Evolutionary conservation across 2,329 filamentous ascomycete species (phyloP).

Genomic region (Ascocoryne sarcoides): DNA sequence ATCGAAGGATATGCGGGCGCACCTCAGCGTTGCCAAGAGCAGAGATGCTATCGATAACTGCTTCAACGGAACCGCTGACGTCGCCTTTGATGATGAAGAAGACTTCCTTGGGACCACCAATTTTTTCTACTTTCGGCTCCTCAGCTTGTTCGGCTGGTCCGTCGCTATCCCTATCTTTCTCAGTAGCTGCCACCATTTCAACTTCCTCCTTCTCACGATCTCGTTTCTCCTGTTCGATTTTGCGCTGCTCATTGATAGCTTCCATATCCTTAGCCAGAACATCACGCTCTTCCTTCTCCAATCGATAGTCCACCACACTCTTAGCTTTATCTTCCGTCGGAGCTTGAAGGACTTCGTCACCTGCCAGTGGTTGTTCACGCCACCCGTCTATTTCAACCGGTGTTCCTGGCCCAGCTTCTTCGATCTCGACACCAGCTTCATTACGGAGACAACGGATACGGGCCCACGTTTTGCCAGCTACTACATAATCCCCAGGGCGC

Average conservation of each 20-base stretch:
- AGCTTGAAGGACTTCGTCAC: conserved; percentile 80
- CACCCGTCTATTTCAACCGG: conserved; percentile 94
- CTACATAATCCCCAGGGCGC: conserved; percentile 69
- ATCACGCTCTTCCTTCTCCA: conserved; percentile 61
- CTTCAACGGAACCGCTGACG: conserved; percentile 88
- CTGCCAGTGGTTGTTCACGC: conserved; percentile 77
- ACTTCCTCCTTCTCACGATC: conserved; percentile 50
- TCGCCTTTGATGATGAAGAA: conserved; percentile 89
- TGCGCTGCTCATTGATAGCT: conserved; percentile 63
- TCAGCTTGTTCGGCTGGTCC: conserved; percentile 22
- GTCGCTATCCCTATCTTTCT: conserved; percentile 7
- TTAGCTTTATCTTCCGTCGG: conserved; percentile 70
- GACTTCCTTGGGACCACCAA: conserved; percentile 45
- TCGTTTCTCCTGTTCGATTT: conserved; percentile 46
- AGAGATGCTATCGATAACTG: conserved; percentile 67
- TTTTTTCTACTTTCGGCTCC: conserved; percentile 22
- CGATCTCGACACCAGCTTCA: conserved; percentile 66
- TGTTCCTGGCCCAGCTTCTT: conserved; percentile 73
- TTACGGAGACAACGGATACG: conserved; percentile 77
- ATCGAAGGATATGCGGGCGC: conserved; percentile 64
- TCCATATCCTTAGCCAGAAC: conserved; percentile 60
- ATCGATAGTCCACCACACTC: conserved; percentile 66
- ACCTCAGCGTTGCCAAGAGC: conserved; percentile 82
- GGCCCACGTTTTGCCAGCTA: conserved; percentile 83
- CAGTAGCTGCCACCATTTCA: conserved; percentile 29